Evolutionary conservation across 2,329 filamentous ascomycete genomes (phyloP), one percentile per base, ranked within the genome.

Genomic region (Keithomyces neogunnii): DNA sequence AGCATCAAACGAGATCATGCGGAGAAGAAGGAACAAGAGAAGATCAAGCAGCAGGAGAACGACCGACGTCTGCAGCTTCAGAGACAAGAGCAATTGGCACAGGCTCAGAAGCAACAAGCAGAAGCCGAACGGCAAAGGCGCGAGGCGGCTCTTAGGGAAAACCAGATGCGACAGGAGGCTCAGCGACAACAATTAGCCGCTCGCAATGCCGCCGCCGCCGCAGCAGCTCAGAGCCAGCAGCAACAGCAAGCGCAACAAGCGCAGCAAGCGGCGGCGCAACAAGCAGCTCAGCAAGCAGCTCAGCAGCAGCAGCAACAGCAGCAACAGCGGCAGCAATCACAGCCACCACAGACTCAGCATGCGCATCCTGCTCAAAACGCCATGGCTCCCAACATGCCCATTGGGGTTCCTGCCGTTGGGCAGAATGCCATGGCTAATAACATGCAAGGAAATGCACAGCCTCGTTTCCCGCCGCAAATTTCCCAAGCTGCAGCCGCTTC

Each of bases 1-100:
- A 87, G 88, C 52, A 95, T 96, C 60, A 88, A 85, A 63, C 74
- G 81, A 51, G 82, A 88, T 43, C 85, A 89, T 54, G 83, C 84
- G 30, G 88, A 95, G 64, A 86, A 84, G 62, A 84, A 84, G 57
- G 85, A 86, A 54, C 81, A 85, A 52, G 88, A 93, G 61, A 89
- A 89, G 67, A 73, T 82, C 50, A 80, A 84, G 57, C 80, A 85
- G 53, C 75, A 76, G 19, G 80, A 84, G 55, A 77, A 78, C 46
- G 78, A 80, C 56, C 74, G 76, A 49, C 75, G 77, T 55, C 64
- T 81, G 30, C 72, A 74, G 48, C 63, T 68, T 39, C 71, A 76
- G 52, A 71, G 63, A 50, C 66, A 66, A n/a, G 68, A 71, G 57
- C 69, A 69, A 50, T 66, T 66, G 52, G 70, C 73, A 51, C 69